These are phyloP conservation scores for Pythium pyrilobum DNA, from an alignment of 352 stramenopile genomes.

Conservation along the genomic window DNA sequence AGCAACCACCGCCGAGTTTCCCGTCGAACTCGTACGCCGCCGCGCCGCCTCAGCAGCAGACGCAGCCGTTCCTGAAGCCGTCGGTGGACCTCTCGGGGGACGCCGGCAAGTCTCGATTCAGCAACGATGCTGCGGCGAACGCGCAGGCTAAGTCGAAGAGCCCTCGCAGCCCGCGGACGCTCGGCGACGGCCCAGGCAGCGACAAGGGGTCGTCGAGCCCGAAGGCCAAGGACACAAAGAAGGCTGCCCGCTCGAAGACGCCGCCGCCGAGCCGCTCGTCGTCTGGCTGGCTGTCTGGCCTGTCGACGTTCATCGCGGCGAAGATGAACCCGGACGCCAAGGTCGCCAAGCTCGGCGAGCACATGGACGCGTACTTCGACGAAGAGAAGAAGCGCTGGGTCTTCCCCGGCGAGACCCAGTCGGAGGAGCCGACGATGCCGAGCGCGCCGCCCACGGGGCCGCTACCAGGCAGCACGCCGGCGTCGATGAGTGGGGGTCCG, in stretches of 20 bases:
- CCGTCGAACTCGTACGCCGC: neutral
- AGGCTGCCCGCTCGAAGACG: slow-evolving; percentile 66
- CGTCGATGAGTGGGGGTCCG: slow-evolving; percentile 26
- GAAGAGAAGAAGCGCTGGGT: slow-evolving; percentile 84
- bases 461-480: slow-evolving; percentile 45
- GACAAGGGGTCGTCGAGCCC: slow-evolving; percentile 71
- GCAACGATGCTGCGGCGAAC: slow-evolving; percentile 5
- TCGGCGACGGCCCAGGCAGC: slow-evolving; percentile 38
- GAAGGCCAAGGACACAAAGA: slow-evolving; percentile 61
- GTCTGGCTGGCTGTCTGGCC: slow-evolving; percentile 47
- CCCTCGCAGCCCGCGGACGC: slow-evolving; percentile 15
- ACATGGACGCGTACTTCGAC: slow-evolving; percentile 82
- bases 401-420: slow-evolving; percentile 71
- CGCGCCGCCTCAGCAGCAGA: neutral
- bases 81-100: slow-evolving; percentile 39
- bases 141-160: slow-evolving; percentile 14
- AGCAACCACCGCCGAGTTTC: neutral
- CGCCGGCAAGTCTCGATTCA: slow-evolving; percentile 24
- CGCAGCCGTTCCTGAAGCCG: slow-evolving; percentile 32
- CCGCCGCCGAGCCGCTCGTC: slow-evolving; percentile 64
- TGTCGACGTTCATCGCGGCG: slow-evolving; percentile 61
- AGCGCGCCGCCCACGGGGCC: slow-evolving; percentile 68
- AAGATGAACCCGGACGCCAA: slow-evolving; percentile 86
- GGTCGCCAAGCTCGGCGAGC: slow-evolving; percentile 66
- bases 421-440: slow-evolving; percentile 54